These are phyloP conservation scores for Reutealis trisperma DNA, from an alignment of 345 rosid genomes.

Conservation along the genomic window DNA sequence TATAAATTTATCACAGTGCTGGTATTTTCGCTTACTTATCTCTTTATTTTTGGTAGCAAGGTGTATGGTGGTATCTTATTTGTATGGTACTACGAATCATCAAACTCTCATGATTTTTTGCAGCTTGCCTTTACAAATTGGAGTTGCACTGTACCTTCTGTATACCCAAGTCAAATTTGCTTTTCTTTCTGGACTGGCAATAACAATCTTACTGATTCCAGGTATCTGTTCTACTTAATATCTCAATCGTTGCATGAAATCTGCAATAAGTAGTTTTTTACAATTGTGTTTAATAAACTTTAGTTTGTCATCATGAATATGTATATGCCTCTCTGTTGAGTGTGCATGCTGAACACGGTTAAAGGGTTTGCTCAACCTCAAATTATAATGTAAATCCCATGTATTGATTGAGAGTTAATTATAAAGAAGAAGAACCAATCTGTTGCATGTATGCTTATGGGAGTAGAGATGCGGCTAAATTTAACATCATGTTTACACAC, in stretches of 20 bases:
- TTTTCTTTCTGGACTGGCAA: slow-evolving; percentile 76
- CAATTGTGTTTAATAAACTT: background rate
- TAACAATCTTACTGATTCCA: slow-evolving; percentile 80
- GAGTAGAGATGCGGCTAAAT: no score
- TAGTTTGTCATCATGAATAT: background rate
- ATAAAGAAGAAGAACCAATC: background rate
- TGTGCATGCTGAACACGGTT: background rate
- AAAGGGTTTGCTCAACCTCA: background rate
- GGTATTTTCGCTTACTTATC: background rate
- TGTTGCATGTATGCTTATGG: background rate
- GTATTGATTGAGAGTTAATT: background rate
- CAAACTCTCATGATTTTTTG: slow-evolving; percentile 24
- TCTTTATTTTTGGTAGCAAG: background rate
- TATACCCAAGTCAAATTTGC: slow-evolving; percentile 93
- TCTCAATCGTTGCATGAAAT: slow-evolving; percentile 7
- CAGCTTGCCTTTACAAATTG: slow-evolving; percentile 97
- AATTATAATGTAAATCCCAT: background rate
- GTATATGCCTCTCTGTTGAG: background rate
- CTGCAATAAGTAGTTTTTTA: slow-evolving; percentile 3
- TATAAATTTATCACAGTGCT: background rate
- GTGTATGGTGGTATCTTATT: background rate
- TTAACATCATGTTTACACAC: no score
- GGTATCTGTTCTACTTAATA: slow-evolving; percentile 41
- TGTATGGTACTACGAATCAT: background rate
- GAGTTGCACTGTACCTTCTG: slow-evolving; percentile 75